phyloP scores from a whole-genome alignment of 192 early-diverging fungal species.

The Backusella liffmaniae region DNA sequence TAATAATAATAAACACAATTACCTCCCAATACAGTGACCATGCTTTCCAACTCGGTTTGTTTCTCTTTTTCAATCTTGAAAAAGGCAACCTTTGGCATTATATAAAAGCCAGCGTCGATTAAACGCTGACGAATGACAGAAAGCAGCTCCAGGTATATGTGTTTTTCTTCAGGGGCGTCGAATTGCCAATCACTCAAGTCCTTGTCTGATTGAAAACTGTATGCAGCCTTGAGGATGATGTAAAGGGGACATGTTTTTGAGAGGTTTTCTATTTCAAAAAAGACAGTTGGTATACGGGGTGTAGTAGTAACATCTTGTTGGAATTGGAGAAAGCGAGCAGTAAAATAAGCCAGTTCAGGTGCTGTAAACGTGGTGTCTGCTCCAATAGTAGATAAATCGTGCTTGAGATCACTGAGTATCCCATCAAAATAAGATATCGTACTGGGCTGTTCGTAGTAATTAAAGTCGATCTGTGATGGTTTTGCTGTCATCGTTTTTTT shows the following conservation, averaged over 20 bases:
- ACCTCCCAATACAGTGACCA: conserved; percentile 9
- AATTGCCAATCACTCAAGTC: conserved; percentile 33
- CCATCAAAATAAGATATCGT: conserved; percentile 34
- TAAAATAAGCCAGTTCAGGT: conserved; percentile 34
- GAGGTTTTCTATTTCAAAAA: conserved; percentile 22
- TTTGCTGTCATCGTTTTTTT: not conserved
- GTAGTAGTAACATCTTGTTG: conserved; percentile 12
- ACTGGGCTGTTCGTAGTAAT: conserved; percentile 36
- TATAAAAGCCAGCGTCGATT: conserved; percentile 11
- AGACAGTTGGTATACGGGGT: conserved; percentile 16
- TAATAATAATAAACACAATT: not conserved
- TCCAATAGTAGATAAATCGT: conserved; percentile 22
- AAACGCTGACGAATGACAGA: conserved; percentile 16
- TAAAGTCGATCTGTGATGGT: conserved; percentile 30
- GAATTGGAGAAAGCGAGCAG: conserved; percentile 30
- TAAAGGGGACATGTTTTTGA: conserved; percentile 18
- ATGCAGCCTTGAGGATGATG: conserved; percentile 27
- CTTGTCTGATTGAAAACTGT: conserved; percentile 27
- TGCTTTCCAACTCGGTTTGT: conserved; percentile 8
- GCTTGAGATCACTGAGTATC: conserved; percentile 14
- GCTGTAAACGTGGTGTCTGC: conserved; percentile 28
- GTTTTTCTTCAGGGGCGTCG: conserved; percentile 26
- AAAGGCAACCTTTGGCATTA: conserved; percentile 13
- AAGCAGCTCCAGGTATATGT: conserved; percentile 17
- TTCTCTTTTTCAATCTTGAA: conserved; percentile 5